A percentile compares a stretch with the other conserved stretches of the same genome.
Evolutionary conservation across 129 eudicot species (phyloP).

Genomic region (Heracleum sosnowskyi): DNA sequence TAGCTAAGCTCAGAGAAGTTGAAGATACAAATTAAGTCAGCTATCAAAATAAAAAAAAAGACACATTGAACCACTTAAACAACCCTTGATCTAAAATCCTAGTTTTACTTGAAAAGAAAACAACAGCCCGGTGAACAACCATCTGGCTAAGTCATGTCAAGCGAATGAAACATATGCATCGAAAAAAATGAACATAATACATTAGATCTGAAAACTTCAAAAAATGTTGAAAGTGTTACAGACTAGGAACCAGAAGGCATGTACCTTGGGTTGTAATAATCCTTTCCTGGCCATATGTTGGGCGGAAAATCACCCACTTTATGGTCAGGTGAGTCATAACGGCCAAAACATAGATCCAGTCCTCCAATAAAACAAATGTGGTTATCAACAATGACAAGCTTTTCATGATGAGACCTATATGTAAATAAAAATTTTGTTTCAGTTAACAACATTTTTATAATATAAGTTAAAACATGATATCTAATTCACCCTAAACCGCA

Average conservation of each 20-base stretch:
- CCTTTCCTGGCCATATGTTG: conserved; percentile 89
- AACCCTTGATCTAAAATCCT: neutral
- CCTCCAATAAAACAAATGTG: conserved; percentile 94
- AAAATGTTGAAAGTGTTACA: neutral
- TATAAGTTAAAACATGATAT: conserved; percentile 12
- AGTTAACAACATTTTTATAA: conserved; percentile 9
- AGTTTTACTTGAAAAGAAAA: neutral
- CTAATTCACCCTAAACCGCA: conserved; percentile 11
- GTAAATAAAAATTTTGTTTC: conserved; percentile 12
- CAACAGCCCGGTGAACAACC: neutral
- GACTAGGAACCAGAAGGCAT: neutral
- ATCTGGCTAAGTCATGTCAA: neutral
- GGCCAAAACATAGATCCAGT: conserved; percentile 95
- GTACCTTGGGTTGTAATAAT: conserved; percentile 94
- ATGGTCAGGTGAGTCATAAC: conserved; percentile 83
- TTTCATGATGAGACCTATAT: conserved; percentile 95
- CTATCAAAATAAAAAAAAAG: neutral
- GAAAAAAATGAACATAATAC: neutral
- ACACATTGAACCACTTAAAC: neutral
- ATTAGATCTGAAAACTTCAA: neutral
- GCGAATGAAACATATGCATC: neutral
- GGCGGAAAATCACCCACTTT: conserved; percentile 81
- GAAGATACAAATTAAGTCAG: neutral
- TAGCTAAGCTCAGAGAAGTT: neutral
- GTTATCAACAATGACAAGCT: conserved; percentile 73